These are phyloP conservation scores for Xylaria sp. DNA, from an alignment of 2,329 filamentous ascomycete species.

Conservation along the genomic window DNA sequence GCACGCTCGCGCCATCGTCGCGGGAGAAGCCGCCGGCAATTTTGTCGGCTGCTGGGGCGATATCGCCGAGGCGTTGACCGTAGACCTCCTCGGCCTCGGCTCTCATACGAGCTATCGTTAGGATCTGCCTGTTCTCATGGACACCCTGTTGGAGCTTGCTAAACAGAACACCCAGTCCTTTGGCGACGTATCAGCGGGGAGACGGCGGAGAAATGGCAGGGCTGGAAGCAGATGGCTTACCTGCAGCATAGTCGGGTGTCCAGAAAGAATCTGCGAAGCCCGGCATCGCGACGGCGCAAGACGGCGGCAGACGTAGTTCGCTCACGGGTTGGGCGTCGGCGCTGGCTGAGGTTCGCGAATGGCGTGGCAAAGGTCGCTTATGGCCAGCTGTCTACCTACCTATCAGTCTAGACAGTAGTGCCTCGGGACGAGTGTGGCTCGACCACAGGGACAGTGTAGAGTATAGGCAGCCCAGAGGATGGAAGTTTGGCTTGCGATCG, in stretches of 20 bases:
- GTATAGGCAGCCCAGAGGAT: not conserved
- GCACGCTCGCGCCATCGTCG: conserved; percentile 95
- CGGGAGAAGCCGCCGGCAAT: conserved; percentile 84
- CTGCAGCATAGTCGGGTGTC: conserved; percentile 97
- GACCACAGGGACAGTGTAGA: conserved; percentile 7
- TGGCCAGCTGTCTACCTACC: conserved; percentile 10
- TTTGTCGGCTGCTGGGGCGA: conserved; percentile 83
- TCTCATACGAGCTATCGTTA: conserved; percentile 91
- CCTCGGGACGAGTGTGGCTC: conserved; percentile 7
- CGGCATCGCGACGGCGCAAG: conserved; percentile 69
- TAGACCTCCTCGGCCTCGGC: conserved; percentile 96
- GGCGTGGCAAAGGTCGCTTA: conserved; percentile 1
- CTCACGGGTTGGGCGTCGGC: conserved; percentile 13
- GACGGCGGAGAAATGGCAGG: conserved; percentile 10
- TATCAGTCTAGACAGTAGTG: not conserved
- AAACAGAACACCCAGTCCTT: conserved; percentile 91
- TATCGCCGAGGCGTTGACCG: conserved; percentile 81
- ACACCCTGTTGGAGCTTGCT: conserved; percentile 96
- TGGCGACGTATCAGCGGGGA: conserved; percentile 33
- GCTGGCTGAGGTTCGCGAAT: conserved; percentile 13
- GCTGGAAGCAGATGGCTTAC: conserved; percentile 58
- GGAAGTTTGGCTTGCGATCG: conserved; percentile 7
- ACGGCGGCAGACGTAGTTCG: conserved; percentile 9
- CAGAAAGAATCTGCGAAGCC: conserved; percentile 97
- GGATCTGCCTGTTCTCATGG: conserved; percentile 91